These are phyloP conservation scores for Ophiocordyceps camponoti-floridani DNA, from an alignment of 2,329 filamentous ascomycete genomes.

Conservation along the genomic window DNA sequence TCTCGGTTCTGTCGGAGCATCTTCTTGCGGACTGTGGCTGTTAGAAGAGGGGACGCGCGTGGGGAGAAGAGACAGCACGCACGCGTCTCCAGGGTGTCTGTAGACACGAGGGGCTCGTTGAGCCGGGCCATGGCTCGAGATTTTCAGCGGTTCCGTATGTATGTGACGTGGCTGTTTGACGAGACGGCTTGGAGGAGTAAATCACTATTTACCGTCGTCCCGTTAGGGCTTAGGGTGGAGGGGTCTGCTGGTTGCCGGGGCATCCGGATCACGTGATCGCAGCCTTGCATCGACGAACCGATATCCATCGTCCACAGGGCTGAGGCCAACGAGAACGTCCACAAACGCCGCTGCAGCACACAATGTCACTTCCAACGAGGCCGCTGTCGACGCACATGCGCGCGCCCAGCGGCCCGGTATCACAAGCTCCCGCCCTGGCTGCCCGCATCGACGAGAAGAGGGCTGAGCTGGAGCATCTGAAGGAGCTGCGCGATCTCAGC, in stretches of 20 bases:
- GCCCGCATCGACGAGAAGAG: constrained; percentile 75
- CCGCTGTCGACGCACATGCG: constrained; percentile 50
- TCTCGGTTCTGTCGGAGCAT: constrained; percentile 74
- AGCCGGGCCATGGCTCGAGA: constrained; percentile 54
- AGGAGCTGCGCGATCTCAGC: constrained; percentile 61
- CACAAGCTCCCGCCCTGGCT: constrained; percentile 52
- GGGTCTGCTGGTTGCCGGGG: constrained; percentile 11
- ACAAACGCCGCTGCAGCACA: constrained; percentile 1
- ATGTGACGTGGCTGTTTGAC: neutral
- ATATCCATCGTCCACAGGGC: neutral
- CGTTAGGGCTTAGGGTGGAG: constrained; percentile 9
- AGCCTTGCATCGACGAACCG: neutral
- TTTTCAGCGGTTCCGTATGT: constrained; percentile 5
- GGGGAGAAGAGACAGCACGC: constrained; percentile 17
- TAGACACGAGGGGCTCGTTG: constrained; percentile 53
- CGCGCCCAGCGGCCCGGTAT: constrained; percentile 34
- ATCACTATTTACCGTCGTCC: constrained; percentile 15
- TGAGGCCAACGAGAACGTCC: neutral
- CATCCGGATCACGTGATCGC: constrained; percentile 6
- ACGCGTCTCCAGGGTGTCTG: constrained; percentile 56
- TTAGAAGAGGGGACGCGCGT: neutral
- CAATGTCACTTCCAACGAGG: constrained; percentile 38
- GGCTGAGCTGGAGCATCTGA: constrained; percentile 61
- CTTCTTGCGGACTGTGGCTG: constrained; percentile 49
- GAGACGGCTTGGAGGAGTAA: neutral